These are phyloP conservation scores for Fusarium coicis DNA, from an alignment of 2,329 filamentous ascomycete genomes.

Conservation along the genomic window DNA sequence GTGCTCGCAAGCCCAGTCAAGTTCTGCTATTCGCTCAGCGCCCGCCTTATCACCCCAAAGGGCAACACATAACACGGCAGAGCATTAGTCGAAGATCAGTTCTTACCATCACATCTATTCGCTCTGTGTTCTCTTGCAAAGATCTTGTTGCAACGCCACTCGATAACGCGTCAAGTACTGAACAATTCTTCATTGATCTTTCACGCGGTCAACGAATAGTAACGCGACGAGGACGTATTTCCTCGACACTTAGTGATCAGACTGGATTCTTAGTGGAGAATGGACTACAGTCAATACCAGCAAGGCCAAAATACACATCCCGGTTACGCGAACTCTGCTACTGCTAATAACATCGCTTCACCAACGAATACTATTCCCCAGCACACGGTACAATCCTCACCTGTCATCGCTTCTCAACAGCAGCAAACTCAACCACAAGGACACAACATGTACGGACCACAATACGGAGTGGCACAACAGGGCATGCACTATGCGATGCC, in stretches of 20 bases:
- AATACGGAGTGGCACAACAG: constrained; percentile 78
- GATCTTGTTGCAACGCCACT: constrained; percentile 11
- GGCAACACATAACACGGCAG: constrained; percentile 24
- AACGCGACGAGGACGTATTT: constrained; percentile 42
- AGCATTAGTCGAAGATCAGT: constrained; percentile 41
- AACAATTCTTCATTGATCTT: constrained; percentile 14
- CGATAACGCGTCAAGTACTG: constrained; percentile 22
- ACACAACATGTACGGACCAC: constrained; percentile 83
- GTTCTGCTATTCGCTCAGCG: constrained; percentile 32
- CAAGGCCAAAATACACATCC: constrained; percentile 73
- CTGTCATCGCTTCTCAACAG: constrained; percentile 82
- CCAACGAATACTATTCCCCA: constrained; percentile 77
- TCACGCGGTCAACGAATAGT: constrained; percentile 36
- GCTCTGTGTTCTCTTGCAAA: constrained; percentile 26
- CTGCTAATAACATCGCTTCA: constrained; percentile 73
- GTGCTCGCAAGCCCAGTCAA: constrained; percentile 12
- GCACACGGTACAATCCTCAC: constrained; percentile 77
- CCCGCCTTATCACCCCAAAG: constrained; percentile 33
- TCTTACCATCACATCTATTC: constrained; percentile 40
- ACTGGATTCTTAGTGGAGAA: constrained; percentile 59
- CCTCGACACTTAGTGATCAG: constrained; percentile 41
- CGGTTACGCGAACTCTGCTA: constrained; percentile 69
- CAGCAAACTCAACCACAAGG: constrained; percentile 69
- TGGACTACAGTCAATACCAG: constrained; percentile 80
- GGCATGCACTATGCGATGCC: constrained; percentile 84